Conservation (phyloP, 2,329 filamentous ascomycete genomes). For the Lachnum nothofagi region DNA sequence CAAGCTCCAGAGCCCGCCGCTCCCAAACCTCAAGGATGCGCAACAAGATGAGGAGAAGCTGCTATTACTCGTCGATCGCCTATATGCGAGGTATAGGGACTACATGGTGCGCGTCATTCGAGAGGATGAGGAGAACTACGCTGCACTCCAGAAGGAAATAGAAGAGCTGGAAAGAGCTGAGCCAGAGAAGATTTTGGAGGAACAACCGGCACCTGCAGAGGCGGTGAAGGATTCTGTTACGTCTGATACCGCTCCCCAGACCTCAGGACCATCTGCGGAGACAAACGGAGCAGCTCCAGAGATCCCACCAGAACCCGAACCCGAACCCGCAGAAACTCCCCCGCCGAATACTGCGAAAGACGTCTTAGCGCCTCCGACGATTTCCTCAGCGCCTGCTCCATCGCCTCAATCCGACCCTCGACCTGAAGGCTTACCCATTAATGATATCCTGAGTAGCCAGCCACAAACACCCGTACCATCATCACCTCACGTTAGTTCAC, state of each 20-base stretch:
- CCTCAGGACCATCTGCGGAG: background rate
- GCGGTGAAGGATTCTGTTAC: constrained; percentile 13
- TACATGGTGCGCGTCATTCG: constrained; percentile 64
- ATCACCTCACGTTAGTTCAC: constrained; percentile 13
- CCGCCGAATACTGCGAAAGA: constrained; percentile 4
- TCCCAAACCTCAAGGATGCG: constrained; percentile 62
- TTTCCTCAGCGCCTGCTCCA: constrained; percentile 12
- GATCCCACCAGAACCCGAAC: constrained; percentile 8
- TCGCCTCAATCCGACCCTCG: constrained; percentile 18
- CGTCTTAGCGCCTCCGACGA: constrained; percentile 2
- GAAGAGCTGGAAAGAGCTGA: constrained; percentile 59
- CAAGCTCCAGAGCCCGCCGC: constrained; percentile 62
- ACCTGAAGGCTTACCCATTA: constrained; percentile 26
- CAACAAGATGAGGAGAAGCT: constrained; percentile 61
- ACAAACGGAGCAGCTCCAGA: constrained; percentile 18
- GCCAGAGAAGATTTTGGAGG: constrained; percentile 37
- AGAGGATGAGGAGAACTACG: constrained; percentile 66
- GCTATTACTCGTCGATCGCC: constrained; percentile 63
- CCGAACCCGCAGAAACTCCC: constrained; percentile 7
- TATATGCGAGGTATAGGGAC: constrained; percentile 71
- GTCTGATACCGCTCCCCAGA: background rate
- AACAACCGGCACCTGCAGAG: constrained; percentile 18
- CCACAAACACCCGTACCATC: constrained; percentile 14
- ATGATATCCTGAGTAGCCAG: constrained; percentile 25
- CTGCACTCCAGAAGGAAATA: constrained; percentile 62